Evolutionary conservation across 495 filamentous ascomycete species (phyloP).

Genomic region (Zalerion maritima): DNA sequence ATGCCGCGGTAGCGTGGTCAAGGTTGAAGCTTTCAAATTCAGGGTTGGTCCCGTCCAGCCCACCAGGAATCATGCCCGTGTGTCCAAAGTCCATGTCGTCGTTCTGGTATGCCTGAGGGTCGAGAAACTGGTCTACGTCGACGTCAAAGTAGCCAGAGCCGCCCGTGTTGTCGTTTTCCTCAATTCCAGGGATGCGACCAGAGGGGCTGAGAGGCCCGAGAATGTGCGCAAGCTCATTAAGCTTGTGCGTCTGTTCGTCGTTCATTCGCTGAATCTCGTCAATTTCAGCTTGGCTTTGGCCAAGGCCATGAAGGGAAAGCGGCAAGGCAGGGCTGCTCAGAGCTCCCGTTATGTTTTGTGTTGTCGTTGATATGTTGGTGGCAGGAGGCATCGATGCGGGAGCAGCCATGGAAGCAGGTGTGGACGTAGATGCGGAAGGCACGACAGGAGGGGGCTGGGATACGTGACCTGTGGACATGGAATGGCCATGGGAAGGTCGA

Average conservation of each 20-base stretch:
- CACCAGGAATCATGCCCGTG: neutral
- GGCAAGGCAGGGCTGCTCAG: constrained; percentile 25
- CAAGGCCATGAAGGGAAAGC: constrained; percentile 42
- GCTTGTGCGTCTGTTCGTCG: constrained; percentile 52
- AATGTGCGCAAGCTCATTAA: constrained; percentile 53
- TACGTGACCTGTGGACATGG: too few relatives aligned
- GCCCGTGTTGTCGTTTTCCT: constrained; percentile 25
- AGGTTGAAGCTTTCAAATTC: constrained; percentile 24
- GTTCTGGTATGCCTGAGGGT: constrained; percentile 43
- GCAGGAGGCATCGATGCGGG: constrained; percentile 17
- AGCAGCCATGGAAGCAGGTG: constrained; percentile 11
- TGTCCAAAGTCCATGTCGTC: constrained; percentile 21
- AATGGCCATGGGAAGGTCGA: too few relatives aligned
- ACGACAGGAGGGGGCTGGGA: constrained; percentile 12
- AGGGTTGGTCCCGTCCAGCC: constrained; percentile 19
- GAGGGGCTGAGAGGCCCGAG: constrained; percentile 67
- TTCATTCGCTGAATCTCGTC: constrained; percentile 61
- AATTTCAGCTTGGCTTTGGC: constrained; percentile 53
- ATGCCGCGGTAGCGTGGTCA: neutral
- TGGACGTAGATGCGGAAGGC: constrained; percentile 10
- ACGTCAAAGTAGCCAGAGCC: constrained; percentile 31
- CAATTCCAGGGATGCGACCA: constrained; percentile 63
- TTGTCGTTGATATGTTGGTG: constrained; percentile 11
- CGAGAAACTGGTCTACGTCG: constrained; percentile 58
- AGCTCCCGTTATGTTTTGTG: constrained; percentile 14